phyloP scores from a whole-genome alignment of 192 early-diverging fungal species.

The Coemansia sp. region DNA sequence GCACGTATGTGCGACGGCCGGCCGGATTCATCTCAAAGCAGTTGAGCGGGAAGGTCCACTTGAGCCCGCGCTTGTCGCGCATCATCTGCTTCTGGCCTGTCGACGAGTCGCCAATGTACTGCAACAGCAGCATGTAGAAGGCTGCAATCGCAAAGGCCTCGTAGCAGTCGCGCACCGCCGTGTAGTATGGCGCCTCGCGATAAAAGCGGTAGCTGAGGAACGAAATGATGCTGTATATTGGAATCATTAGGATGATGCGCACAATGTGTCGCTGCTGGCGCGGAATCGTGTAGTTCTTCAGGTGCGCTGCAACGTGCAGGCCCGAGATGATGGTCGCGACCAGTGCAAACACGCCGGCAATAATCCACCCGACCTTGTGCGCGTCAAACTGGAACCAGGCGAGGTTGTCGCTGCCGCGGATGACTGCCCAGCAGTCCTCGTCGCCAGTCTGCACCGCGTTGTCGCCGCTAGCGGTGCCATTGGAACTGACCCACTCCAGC shows the following conservation, averaged over 20 bases:
- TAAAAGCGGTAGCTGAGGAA: conserved; percentile 69
- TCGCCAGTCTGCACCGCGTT: conserved; percentile 14
- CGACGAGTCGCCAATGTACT: conserved; percentile 59
- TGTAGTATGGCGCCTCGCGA: conserved; percentile 62
- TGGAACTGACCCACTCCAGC: conserved; percentile 35
- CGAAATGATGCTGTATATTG: conserved; percentile 67
- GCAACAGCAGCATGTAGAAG: conserved; percentile 68
- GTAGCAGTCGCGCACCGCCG: conserved; percentile 68
- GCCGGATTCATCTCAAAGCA: conserved; percentile 60
- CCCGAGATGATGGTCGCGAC: conserved; percentile 52
- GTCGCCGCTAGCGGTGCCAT: conserved; percentile 14
- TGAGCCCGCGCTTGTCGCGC: conserved; percentile 39
- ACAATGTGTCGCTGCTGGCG: conserved; percentile 74
- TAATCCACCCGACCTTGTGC: conserved; percentile 60
- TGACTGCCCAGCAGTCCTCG: conserved; percentile 48
- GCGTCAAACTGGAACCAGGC: conserved; percentile 49
- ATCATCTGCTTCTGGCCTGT: conserved; percentile 47
- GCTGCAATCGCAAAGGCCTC: conserved; percentile 69
- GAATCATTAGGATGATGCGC: conserved; percentile 69
- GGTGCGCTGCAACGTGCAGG: conserved; percentile 52
- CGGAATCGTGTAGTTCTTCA: conserved; percentile 58
- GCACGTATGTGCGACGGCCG: conserved; percentile 50
- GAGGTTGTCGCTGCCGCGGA: conserved; percentile 41
- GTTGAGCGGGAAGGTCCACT: conserved; percentile 61
- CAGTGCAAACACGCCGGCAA: conserved; percentile 55